A percentile compares a stretch with the other conserved stretches of the same genome.
Evolutionary conservation across 108 stramenopile genomes (phyloP).

Genomic region (Nannochloropsis granulata): DNA sequence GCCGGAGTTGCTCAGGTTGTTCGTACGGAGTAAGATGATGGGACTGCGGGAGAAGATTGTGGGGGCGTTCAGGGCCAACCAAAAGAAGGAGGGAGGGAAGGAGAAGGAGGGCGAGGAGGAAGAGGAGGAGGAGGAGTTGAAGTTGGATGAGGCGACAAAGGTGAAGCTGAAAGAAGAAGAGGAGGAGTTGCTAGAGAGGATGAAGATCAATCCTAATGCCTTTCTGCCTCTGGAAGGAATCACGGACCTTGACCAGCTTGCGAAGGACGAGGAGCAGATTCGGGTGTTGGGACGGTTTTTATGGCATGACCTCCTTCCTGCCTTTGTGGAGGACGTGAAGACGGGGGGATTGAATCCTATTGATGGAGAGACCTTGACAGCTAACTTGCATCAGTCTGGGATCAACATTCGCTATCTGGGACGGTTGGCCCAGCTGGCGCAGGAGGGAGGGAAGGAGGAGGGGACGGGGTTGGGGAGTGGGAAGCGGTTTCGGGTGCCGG

Average conservation of each 20-base stretch:
- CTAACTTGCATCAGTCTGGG: constrained; percentile 35
- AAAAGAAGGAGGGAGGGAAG: background rate
- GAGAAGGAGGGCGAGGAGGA: constrained; percentile 20
- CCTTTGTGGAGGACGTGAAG: constrained; percentile 47
- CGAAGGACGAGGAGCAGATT: constrained; percentile 65
- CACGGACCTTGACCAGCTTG: constrained; percentile 29
- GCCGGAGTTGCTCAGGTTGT: constrained; percentile 58
- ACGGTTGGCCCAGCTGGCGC: constrained; percentile 56
- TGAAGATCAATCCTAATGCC: constrained; percentile 72
- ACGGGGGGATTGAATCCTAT: background rate
- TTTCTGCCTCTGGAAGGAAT: constrained; percentile 53
- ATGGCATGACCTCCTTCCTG: constrained; percentile 65
- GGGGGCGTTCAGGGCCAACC: background rate
- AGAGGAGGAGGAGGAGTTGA: constrained; percentile 3
- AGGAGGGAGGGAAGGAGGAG: constrained; percentile 47
- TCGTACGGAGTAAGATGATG: constrained; percentile 45
- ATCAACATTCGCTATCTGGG: constrained; percentile 92
- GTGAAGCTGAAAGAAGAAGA: constrained; percentile 49
- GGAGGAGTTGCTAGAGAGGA: constrained; percentile 45
- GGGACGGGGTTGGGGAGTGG: background rate
- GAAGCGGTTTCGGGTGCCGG: constrained; percentile 53
- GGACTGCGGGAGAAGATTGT: constrained; percentile 3
- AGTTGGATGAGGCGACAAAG: constrained; percentile 15
- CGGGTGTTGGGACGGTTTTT: constrained; percentile 55
- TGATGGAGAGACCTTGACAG: constrained; percentile 57